Evolutionary conservation across 352 stramenopile genomes (phyloP).

Genomic region (Phytophthora pluvialis): DNA sequence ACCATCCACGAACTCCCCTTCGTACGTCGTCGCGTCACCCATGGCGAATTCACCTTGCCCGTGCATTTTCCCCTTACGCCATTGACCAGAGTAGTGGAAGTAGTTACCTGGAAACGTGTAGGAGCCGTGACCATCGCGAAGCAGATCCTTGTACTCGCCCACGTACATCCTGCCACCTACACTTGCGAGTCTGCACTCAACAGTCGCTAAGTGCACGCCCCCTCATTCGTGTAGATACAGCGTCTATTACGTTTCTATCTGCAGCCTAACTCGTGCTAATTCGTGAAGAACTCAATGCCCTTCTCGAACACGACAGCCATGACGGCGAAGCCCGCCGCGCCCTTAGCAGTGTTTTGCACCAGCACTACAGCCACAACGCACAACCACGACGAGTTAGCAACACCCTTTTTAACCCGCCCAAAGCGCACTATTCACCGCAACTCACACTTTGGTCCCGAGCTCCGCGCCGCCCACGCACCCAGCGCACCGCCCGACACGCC

Average conservation of each 20-base stretch:
- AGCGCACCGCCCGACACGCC: constrained; percentile 69
- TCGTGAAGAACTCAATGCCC: constrained; percentile 68
- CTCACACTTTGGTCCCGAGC: constrained; percentile 67
- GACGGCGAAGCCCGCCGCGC: constrained; percentile 75
- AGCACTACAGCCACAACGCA: constrained; percentile 53
- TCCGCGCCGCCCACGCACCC: constrained; percentile 70
- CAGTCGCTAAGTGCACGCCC: not conserved
- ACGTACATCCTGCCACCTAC: constrained; percentile 35
- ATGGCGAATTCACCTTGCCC: constrained; percentile 51
- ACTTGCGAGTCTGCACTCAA: not conserved
- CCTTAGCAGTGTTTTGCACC: constrained; percentile 74
- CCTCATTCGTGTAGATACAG: constrained; percentile 18
- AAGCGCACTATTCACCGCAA: constrained; percentile 4
- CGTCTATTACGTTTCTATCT: constrained; percentile 35
- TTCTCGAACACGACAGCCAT: constrained; percentile 91
- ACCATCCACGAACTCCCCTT: constrained; percentile 59
- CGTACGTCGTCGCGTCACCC: constrained; percentile 42
- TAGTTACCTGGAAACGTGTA: constrained; percentile 54
- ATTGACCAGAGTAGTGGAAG: constrained; percentile 76
- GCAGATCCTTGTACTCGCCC: constrained; percentile 43
- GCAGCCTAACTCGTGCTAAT: constrained; percentile 38
- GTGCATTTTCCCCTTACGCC: constrained; percentile 67
- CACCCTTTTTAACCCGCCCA: not conserved
- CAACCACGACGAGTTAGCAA: not conserved
- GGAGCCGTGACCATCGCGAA: constrained; percentile 52